Conservation (phyloP, 306 rosid genomes). For the Medicago lupulina region DNA sequence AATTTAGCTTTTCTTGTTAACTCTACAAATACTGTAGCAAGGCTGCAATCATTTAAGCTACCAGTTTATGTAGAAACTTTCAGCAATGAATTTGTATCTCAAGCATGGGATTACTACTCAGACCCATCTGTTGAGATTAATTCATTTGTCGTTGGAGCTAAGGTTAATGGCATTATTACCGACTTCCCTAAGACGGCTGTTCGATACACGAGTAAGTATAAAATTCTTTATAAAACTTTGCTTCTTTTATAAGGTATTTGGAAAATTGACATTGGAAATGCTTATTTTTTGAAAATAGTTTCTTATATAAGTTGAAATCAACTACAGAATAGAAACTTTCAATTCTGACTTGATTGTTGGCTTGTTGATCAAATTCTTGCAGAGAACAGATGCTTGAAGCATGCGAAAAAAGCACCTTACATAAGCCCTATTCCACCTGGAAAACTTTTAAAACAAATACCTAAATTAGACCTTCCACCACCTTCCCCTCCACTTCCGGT, state of each 20-base stretch:
- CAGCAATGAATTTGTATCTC: slow-evolving; percentile 84
- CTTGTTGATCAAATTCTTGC: slow-evolving; percentile 46
- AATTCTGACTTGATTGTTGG: slow-evolving; percentile 30
- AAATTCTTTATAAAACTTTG: not conserved
- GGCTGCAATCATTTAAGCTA: slow-evolving; percentile 57
- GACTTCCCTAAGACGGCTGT: slow-evolving; percentile 83
- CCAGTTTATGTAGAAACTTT: not conserved
- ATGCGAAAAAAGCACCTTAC: slow-evolving; percentile 51
- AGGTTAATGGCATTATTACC: slow-evolving; percentile 71
- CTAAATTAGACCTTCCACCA: slow-evolving; percentile 49
- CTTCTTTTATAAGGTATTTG: no score
- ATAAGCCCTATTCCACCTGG: slow-evolving; percentile 69
- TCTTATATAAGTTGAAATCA: no score
- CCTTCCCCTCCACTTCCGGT: slow-evolving; percentile 67
- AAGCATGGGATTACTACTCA: slow-evolving; percentile 95
- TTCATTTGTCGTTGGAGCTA: slow-evolving; percentile 55
- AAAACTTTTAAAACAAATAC: slow-evolving; percentile 51
- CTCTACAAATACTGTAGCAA: slow-evolving; percentile 49
- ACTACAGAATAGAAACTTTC: not conserved
- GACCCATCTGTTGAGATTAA: slow-evolving; percentile 84
- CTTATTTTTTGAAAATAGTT: no score
- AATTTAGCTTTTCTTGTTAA: slow-evolving; percentile 46
- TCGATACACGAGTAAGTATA: slow-evolving; percentile 38
- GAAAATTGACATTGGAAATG: no score
- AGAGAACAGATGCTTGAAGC: slow-evolving; percentile 67